Evolutionary conservation across 2,329 filamentous ascomycete species (phyloP).

Genomic region (Lasiodiplodia citricola): DNA sequence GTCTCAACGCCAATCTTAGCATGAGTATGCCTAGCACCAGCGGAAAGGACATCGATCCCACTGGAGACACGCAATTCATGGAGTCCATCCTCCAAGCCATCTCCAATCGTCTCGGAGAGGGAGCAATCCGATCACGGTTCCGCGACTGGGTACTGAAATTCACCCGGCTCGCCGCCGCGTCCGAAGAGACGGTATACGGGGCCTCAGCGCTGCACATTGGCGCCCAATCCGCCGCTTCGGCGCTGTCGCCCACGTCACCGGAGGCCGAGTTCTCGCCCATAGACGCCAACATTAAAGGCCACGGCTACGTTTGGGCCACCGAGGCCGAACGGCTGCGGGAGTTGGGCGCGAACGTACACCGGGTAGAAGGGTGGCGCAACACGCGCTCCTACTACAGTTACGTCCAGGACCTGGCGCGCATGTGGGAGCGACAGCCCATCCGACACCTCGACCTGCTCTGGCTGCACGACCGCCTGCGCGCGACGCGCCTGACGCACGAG

Average conservation of each 20-base stretch:
- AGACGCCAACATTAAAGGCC: constrained; percentile 67
- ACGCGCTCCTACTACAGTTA: constrained; percentile 95
- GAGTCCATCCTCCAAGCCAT: constrained; percentile 83
- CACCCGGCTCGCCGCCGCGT: constrained; percentile 87
- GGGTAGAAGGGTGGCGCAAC: constrained; percentile 96
- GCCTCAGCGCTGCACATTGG: constrained; percentile 88
- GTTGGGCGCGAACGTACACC: constrained; percentile 85
- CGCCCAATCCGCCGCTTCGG: constrained; percentile 59
- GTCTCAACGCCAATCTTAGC: constrained; percentile 41
- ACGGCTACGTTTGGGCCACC: constrained; percentile 95
- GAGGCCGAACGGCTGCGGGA: constrained; percentile 81
- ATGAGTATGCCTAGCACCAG: constrained; percentile 36
- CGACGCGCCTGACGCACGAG: constrained; percentile 75
- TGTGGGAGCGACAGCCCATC: constrained; percentile 61
- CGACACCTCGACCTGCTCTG: constrained; percentile 88
- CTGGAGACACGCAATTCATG: constrained; percentile 90
- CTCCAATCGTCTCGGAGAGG: constrained; percentile 80
- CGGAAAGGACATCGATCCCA: constrained; percentile 64
- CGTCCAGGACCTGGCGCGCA: constrained; percentile 65
- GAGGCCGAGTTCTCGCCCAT: constrained; percentile 25
- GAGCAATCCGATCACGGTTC: constrained; percentile 90
- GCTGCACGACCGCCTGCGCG: constrained; percentile 87
- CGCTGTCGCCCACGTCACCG: constrained; percentile 19
- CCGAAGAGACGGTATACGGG: constrained; percentile 95
- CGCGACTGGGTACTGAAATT: constrained; percentile 94